Conservation (phyloP, 495 filamentous ascomycete species). For the Physcia stellaris region DNA sequence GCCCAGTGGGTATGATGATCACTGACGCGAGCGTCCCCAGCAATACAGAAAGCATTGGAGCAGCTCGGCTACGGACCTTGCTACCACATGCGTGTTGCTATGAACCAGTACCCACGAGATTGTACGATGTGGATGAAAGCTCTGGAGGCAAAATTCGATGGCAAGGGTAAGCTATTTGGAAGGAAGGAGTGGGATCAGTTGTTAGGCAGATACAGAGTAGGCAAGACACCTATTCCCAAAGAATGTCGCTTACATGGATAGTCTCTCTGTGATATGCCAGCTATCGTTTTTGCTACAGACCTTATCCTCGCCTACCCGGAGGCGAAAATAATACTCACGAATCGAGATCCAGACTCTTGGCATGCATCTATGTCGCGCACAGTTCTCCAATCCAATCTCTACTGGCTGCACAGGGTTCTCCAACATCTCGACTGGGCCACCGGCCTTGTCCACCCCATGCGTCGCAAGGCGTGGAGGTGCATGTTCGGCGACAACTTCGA, state of each 20-base stretch:
- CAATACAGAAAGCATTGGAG: constrained; percentile 44
- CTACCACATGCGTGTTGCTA: constrained; percentile 44
- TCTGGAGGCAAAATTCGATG: constrained; percentile 49
- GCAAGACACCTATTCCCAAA: constrained; percentile 1
- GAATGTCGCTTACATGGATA: constrained; percentile 5
- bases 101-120: constrained; percentile 49
- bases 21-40: constrained; percentile 21
- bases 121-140: constrained; percentile 52
- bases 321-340: constrained; percentile 52
- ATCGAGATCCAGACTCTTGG: constrained; percentile 47
- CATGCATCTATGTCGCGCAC: constrained; percentile 27
- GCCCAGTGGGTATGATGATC: neutral
- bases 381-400: neutral
- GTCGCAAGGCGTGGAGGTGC: neutral
- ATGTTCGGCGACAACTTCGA: constrained; percentile 2
- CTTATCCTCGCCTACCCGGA: constrained; percentile 56
- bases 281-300: constrained; percentile 50
- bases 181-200: constrained; percentile 55
- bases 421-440: neutral
- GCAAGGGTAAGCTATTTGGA: constrained; percentile 41
- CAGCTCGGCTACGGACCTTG: constrained; percentile 46
- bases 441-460: neutral
- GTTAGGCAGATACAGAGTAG: constrained; percentile 36
- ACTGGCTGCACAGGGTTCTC: neutral
- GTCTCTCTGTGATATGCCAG: constrained; percentile 54